Evolutionary conservation across 148 eudicot species (phyloP), one percentile per base, ranked within the genome.

Genomic region (Chenopodium suecicum): DNA sequence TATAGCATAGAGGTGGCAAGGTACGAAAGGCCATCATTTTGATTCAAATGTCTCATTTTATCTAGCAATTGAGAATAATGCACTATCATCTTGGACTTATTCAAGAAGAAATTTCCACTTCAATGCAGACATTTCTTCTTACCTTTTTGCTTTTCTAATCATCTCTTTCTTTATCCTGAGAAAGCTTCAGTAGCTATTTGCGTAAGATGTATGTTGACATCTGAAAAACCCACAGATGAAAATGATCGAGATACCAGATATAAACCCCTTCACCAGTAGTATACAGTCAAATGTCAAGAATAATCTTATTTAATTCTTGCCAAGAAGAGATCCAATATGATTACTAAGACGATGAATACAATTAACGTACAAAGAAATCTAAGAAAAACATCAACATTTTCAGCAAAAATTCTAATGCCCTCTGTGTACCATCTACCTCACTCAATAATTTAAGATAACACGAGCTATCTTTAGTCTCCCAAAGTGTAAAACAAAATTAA

Each of bases 1-100:
- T 80, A 58, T 64, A 80, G 52, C 31, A 20, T 34, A 70, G 80
- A 80, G 86, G 46, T 78, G 73, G 52, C 22, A 76, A 70, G 47
- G 27, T 31, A 52, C 17, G 37, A 70, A 82, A 70, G 73, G 86
- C 16, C 83, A 75, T n/a, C 83, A 75, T n/a, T 83, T 75, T 69
- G 47, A 69, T 60, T 75, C 54, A 75, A 47, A 32, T 70, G 86
- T 60, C 82, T 83, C 86, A 31, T 56, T 70, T n/a, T 60, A 37
- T 73, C 46, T 37, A 17, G 62, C 74, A 73, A 73, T 27, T 41
- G 41, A 83, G 54, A 50, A 77, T 77, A 47, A 23, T 65, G 63
- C 54, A 50, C 58, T 25, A n/a, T 46, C 75, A 37, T 31, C 29
- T 34, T 29, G 47, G 86, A 83, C 83, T 80, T 14, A 0, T 83